phyloP scores from a whole-genome alignment of 306 rosid genomes.

The Cucumis hystrix region DNA sequence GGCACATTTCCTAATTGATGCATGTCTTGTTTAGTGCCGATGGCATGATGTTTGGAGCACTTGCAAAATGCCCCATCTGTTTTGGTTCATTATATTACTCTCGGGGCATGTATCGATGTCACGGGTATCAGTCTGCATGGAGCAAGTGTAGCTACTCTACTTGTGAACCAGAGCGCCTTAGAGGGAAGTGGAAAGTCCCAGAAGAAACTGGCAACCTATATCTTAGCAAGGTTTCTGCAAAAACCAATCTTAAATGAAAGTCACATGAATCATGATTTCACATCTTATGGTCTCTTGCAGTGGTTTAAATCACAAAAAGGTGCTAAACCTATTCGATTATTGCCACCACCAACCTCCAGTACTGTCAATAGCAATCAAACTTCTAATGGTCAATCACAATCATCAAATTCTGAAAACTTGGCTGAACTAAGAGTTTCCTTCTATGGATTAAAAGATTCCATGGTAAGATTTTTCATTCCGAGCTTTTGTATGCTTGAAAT shows the following conservation, averaged over 20 bases:
- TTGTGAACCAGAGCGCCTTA: slow-evolving; percentile 40
- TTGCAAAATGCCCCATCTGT: slow-evolving; percentile 62
- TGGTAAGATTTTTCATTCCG: slow-evolving; percentile 32
- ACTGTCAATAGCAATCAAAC: slow-evolving; percentile 34
- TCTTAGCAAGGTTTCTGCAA: slow-evolving; percentile 48
- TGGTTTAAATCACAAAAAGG: slow-evolving; percentile 87
- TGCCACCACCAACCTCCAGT: slow-evolving; percentile 40
- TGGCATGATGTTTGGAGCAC: slow-evolving; percentile 98
- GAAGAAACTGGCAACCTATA: slow-evolving; percentile 56
- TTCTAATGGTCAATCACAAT: slow-evolving; percentile 29
- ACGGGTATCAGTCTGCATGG: slow-evolving; percentile 69
- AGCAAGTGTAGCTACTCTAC: slow-evolving; percentile 85
- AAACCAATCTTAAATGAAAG: not conserved
- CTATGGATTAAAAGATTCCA: slow-evolving; percentile 41
- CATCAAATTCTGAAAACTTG: slow-evolving; percentile 41
- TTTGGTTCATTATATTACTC: slow-evolving; percentile 56
- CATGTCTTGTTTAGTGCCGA: slow-evolving; percentile 46
- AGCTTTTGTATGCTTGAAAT: not conserved
- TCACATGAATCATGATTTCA: not conserved
- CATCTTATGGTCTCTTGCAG: slow-evolving; percentile 34
- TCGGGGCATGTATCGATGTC: slow-evolving; percentile 79
- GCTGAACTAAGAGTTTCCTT: slow-evolving; percentile 59
- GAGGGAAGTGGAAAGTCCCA: slow-evolving; percentile 85
- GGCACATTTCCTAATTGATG: slow-evolving; percentile 4
- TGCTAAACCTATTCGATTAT: slow-evolving; percentile 51